A percentile compares a stretch with the other conserved stretches of the same genome.
Conservation (phyloP, 352 stramenopile species). For the Phytophthora crassamura region DNA sequence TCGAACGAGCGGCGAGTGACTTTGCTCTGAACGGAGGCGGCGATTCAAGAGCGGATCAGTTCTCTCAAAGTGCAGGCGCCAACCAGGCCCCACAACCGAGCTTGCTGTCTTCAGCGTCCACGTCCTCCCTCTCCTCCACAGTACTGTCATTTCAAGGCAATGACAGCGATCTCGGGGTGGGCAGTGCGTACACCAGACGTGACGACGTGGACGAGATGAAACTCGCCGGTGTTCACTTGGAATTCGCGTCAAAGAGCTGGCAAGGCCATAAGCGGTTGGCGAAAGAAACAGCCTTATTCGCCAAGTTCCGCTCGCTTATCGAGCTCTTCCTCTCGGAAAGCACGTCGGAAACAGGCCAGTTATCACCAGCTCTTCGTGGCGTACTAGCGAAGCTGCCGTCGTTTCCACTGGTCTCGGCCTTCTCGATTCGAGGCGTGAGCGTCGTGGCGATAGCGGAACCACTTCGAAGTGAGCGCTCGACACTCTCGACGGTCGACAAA, state of each 20-base stretch:
- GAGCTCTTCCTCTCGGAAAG: constrained; percentile 56
- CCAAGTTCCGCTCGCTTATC: constrained; percentile 60
- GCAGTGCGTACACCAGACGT: constrained; percentile 3
- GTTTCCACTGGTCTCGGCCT: constrained; percentile 65
- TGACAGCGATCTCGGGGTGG: constrained; percentile 2
- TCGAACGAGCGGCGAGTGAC: constrained; percentile 40
- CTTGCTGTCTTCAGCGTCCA: constrained; percentile 39
- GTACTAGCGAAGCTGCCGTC: constrained; percentile 53
- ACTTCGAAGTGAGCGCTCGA: constrained; percentile 40
- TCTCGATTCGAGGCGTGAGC: constrained; percentile 61
- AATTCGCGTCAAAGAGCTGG: constrained; percentile 74
- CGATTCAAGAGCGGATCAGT: constrained; percentile 19
- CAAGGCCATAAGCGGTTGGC: constrained; percentile 69
- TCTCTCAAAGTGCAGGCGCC: constrained; percentile 10
- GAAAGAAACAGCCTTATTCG: constrained; percentile 56
- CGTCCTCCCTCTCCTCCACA: constrained; percentile 32
- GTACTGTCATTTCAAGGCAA: constrained; percentile 3
- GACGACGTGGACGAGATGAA: constrained; percentile 65
- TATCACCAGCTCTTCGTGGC: constrained; percentile 17
- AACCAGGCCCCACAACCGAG: constrained; percentile 10
- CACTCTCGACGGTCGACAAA: constrained; percentile 51
- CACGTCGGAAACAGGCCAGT: constrained; percentile 30
- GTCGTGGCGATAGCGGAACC: constrained; percentile 66
- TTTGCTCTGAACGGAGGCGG: constrained; percentile 29
- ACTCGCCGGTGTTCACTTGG: constrained; percentile 63